A percentile compares a stretch with the other conserved stretches of the same genome.
phyloP scores from a whole-genome alignment of 106 monocot species.

The Iris macrosiphon region DNA sequence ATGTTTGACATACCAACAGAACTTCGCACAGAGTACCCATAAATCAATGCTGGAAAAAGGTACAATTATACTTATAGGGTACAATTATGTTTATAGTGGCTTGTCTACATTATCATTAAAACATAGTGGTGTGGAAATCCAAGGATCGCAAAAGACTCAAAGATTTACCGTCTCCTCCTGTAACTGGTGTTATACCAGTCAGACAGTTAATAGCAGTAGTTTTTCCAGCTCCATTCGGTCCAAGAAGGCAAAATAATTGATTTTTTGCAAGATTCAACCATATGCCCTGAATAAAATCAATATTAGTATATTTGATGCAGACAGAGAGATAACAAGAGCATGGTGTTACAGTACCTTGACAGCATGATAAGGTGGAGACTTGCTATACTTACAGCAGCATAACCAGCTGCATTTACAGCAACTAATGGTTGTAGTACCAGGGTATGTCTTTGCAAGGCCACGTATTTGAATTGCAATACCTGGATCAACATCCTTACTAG shows the following conservation, averaged over 20 bases:
- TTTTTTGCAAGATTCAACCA: slow-evolving; percentile 80
- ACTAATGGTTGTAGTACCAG: slow-evolving; percentile 44
- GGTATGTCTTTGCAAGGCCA: slow-evolving; percentile 73
- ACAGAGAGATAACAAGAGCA: too few species aligned
- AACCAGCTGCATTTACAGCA: slow-evolving; percentile 68
- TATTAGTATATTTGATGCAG: background rate
- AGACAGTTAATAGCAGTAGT: slow-evolving; percentile 84
- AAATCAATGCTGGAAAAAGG: slow-evolving; percentile 53
- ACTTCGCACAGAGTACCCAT: slow-evolving; percentile 71
- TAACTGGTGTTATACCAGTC: slow-evolving; percentile 81
- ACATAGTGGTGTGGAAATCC: too few species aligned
- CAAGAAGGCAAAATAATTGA: slow-evolving; percentile 91
- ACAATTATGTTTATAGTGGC: too few species aligned
- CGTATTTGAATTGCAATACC: slow-evolving; percentile 53
- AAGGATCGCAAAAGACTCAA: background rate
- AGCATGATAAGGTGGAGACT: slow-evolving; percentile 59
- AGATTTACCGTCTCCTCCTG: slow-evolving; percentile 68
- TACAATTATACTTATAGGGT: too few species aligned
- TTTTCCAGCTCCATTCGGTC: slow-evolving; percentile 93
- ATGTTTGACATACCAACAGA: slow-evolving; percentile 72
- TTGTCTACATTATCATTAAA: too few species aligned
- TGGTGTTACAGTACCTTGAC: slow-evolving; percentile 39
- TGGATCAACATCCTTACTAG: slow-evolving; percentile 30
- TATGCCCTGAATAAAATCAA: slow-evolving; percentile 34
- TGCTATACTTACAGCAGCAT: background rate